These are phyloP conservation scores for Agaricales sp. DNA, from an alignment of 1,284 basidiomycete species.

Conservation along the genomic window DNA sequence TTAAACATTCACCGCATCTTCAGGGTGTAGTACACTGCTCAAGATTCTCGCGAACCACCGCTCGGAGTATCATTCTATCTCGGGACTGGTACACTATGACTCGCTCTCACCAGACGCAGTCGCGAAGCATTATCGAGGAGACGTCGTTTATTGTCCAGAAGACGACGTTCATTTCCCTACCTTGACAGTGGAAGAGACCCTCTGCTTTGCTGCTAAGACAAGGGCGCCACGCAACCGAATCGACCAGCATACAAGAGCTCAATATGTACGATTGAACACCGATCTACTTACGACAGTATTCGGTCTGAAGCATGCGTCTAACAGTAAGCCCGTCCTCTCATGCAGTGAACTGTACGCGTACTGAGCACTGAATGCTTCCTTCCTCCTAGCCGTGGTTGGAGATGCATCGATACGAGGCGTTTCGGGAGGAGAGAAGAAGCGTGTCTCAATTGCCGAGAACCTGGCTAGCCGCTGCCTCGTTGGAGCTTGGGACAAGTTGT, in stretches of 20 bases:
- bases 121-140: conserved; percentile 47
- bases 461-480: conserved; percentile 49
- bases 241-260: conserved; percentile 24
- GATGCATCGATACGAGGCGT: conserved; percentile 69
- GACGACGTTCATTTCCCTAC: conserved; percentile 72
- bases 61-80: conserved; percentile 40
- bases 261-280: conserved; percentile 31
- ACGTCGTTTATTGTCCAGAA: conserved; percentile 60
- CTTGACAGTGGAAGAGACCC: conserved; percentile 60
- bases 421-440: conserved; percentile 72
- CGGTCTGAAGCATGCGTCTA: conserved; percentile 49
- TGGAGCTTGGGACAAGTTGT: conserved; percentile 68
- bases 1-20: too few species aligned
- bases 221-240: conserved; percentile 44
- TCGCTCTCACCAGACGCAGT: conserved; percentile 42
- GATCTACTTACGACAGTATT: conserved; percentile 58
- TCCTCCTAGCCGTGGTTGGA: conserved; percentile 39
- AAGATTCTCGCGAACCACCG: conserved; percentile 49
- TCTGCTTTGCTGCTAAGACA: conserved; percentile 52
- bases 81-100: conserved; percentile 55
- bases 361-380: too few species aligned
- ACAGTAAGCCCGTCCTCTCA: conserved; percentile 70
- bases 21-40: conserved; percentile 40
- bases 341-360: conserved; percentile 79
- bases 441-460: conserved; percentile 51